phyloP scores from a whole-genome alignment of 768 basidiomycete genomes.

The Lentinula sp. region DNA sequence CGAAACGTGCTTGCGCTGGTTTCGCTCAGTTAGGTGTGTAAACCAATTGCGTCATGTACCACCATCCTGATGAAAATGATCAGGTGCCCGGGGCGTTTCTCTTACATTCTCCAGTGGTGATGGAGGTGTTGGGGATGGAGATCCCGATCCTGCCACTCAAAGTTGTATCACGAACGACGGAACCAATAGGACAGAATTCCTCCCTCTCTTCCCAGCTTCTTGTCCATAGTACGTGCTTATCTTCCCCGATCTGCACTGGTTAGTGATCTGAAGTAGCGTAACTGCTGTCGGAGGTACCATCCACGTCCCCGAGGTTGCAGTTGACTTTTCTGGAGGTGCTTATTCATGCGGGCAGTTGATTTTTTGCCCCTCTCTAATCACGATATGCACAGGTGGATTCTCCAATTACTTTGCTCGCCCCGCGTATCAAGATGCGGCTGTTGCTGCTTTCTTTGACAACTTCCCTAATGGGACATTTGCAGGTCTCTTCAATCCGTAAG shows the following conservation, averaged over 20 bases:
- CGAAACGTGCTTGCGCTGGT: conserved; percentile 47
- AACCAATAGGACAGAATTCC: conserved; percentile 44
- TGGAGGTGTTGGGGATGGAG: conserved; percentile 59
- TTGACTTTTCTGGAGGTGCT: conserved; percentile 24
- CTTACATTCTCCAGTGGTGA: conserved; percentile 65
- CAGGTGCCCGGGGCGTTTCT: conserved; percentile 62
- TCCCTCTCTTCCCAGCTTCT: conserved; percentile 56
- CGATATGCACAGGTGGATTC: conserved; percentile 14
- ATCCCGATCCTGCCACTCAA: conserved; percentile 45
- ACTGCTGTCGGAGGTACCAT: conserved; percentile 44
- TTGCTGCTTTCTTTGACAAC: conserved; percentile 10
- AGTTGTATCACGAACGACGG: conserved; percentile 57
- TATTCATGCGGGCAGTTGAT: background rate
- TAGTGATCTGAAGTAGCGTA: background rate
- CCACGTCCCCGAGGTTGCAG: conserved; percentile 33
- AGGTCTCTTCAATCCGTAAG: conserved; percentile 13
- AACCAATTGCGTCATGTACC: background rate
- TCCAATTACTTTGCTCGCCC: conserved; percentile 20
- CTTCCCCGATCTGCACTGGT: background rate
- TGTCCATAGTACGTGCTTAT: conserved; percentile 17
- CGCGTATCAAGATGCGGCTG: conserved; percentile 17
- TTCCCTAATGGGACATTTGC: conserved; percentile 11
- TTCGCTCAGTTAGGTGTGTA: conserved; percentile 61
- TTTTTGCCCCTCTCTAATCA: background rate
- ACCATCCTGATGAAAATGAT: background rate